phyloP scores from a whole-genome alignment of 2,329 filamentous ascomycete species.

The Nigrograna mackinnonii region DNA sequence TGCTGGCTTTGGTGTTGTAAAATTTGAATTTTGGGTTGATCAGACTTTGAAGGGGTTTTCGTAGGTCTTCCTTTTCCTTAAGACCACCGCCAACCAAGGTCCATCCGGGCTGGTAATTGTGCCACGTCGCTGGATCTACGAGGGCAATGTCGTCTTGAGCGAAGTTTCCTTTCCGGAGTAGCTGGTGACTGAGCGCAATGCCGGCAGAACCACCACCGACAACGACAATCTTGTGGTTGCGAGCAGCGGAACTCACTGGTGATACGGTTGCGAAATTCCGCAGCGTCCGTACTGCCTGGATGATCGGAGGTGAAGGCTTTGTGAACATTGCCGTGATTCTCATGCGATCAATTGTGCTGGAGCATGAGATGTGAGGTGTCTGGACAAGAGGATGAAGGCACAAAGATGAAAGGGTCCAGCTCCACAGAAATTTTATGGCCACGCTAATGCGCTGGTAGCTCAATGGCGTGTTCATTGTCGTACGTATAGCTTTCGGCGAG shows the following conservation, averaged over 20 bases:
- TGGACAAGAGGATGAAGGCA: too few species aligned
- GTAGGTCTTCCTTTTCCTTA: slow-evolving; percentile 64
- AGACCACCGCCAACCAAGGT: slow-evolving; percentile 69
- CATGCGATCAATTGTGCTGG: too few species aligned
- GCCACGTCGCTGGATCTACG: slow-evolving; percentile 64
- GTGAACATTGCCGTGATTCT: not conserved
- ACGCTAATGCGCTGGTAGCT: too few species aligned
- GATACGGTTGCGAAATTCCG: slow-evolving; percentile 26
- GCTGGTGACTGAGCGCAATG: slow-evolving; percentile 67
- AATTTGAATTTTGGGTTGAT: slow-evolving; percentile 65
- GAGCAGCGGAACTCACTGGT: slow-evolving; percentile 33
- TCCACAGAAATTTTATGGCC: too few species aligned
- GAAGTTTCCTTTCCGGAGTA: slow-evolving; percentile 63
- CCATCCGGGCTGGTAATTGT: slow-evolving; percentile 73
- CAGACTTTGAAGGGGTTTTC: slow-evolving; percentile 53
- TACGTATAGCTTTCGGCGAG: too few species aligned
- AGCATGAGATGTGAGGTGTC: too few species aligned
- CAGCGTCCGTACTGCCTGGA: not conserved
- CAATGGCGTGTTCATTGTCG: too few species aligned
- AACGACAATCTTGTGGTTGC: slow-evolving; percentile 66
- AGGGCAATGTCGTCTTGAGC: slow-evolving; percentile 64
- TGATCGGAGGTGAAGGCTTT: not conserved
- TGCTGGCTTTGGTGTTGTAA: slow-evolving; percentile 57
- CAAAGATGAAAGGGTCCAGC: too few species aligned
- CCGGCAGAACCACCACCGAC: slow-evolving; percentile 70